Percentiles rank a stretch among this genome's conserved stretches.
Evolutionary conservation across 2,329 filamentous ascomycete genomes (phyloP).

Genomic region (Gaeumannomyces tritici): DNA sequence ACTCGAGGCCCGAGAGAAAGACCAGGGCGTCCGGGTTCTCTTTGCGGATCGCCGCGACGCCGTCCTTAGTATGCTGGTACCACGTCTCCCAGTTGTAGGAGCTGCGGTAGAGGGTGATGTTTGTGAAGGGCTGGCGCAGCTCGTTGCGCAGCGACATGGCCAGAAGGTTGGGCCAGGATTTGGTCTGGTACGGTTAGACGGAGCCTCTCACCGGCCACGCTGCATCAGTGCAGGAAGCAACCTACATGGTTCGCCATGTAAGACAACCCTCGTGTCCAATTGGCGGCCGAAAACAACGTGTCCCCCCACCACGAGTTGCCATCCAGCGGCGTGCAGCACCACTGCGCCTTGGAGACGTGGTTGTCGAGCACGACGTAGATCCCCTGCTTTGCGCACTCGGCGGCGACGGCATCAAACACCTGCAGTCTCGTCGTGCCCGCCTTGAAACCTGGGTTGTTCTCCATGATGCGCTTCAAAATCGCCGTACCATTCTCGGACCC

Average conservation of each 20-base stretch:
- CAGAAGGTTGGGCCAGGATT: constrained; percentile 28
- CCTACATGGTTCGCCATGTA: constrained; percentile 34
- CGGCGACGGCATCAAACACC: constrained; percentile 45
- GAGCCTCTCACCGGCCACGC: too few species aligned
- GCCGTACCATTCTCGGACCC: constrained; percentile 36
- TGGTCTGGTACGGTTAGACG: constrained; percentile 4
- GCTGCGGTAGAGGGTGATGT: constrained; percentile 16
- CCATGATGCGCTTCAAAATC: constrained; percentile 33
- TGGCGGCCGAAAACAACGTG: constrained; percentile 38
- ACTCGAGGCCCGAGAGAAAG: constrained; percentile 41
- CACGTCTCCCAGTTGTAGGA: constrained; percentile 37
- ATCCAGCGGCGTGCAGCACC: constrained; percentile 36
- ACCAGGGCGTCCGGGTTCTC: constrained; percentile 35
- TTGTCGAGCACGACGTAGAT: constrained; percentile 41
- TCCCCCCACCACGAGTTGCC: constrained; percentile 45
- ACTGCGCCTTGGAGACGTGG: constrained; percentile 37
- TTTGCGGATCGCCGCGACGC: constrained; percentile 29
- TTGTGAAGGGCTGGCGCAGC: constrained; percentile 22
- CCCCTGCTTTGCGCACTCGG: constrained; percentile 35
- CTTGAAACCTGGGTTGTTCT: constrained; percentile 38
- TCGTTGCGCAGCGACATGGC: constrained; percentile 34
- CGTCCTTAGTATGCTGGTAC: constrained; percentile 32
- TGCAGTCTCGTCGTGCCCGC: constrained; percentile 35
- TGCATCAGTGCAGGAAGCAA: too few species aligned
- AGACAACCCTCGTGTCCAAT: constrained; percentile 41